Evolutionary conservation across 805 yeast species (phyloP), one percentile per base, ranked within the genome.

Genomic region (Candida andamanensis): DNA sequence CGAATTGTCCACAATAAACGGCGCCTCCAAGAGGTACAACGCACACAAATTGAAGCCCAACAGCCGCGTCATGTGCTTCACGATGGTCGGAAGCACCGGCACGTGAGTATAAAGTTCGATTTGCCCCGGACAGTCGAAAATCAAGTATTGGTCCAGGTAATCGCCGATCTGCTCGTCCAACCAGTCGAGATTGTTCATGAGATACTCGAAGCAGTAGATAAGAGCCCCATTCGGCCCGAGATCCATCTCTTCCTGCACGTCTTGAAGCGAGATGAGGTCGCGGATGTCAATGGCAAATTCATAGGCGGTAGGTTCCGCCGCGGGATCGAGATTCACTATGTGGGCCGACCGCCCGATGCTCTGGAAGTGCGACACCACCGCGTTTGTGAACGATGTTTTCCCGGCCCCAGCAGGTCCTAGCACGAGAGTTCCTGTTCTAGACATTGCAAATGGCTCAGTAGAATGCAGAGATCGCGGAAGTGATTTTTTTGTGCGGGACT

Each of bases 381-480:
- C 69, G 49, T 85, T 84, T 62, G 97, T 90, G 52, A 90, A 92
- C 0, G 98, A 86, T 28, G 92, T 78, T 57, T 69, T 90, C 8
- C 98, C 98, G 7, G 84, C 97, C 23, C 98, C 98, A 1, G 98
- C 98, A 13, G 98, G 98, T 1, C 98, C 98, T 43, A 92, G 60
- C 1, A 89, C 95, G 41, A 92, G 63, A 9, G 86, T 90, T 36
- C 97, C 98, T 2, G 87, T 95, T 61, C 95, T 72, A 3, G 97
- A 86, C 98, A 92, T 90, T 29, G 24, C 77, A 57, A 51, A 86
- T 80, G 86, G 86, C 22, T 19, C 11, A 19, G 22, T 19, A 19
- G 11, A n/a, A n/a, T n/a, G n/a, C n/a, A n/a, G n/a, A n/a, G n/a
- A n/a, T n/a, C n/a, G n/a, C n/a, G n/a, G n/a, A n/a, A n/a, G n/a